phyloP scores from a whole-genome alignment of 768 basidiomycete genomes.

The Epithele typhae region DNA sequence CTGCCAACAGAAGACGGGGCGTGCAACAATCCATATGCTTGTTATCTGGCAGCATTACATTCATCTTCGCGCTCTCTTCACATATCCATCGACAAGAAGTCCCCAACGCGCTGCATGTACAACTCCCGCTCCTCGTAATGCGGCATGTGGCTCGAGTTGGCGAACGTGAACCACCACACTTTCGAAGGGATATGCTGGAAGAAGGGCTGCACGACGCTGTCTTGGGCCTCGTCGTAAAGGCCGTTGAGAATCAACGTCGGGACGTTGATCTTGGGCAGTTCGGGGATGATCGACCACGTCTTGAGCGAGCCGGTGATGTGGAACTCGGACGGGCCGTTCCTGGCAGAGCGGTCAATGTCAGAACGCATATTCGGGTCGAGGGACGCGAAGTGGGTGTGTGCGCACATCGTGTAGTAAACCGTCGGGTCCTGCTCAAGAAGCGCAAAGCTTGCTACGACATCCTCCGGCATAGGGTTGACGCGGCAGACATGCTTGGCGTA shows the following conservation, averaged over 20 bases:
- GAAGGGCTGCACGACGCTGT: conserved; percentile 23
- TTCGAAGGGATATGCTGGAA: conserved; percentile 21
- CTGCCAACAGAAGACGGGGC: no score
- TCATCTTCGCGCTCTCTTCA: no score
- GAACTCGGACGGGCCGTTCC: neutral
- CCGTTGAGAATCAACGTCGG: conserved; percentile 29
- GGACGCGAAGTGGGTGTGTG: neutral
- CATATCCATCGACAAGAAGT: conserved; percentile 14
- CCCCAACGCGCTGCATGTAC: conserved; percentile 21
- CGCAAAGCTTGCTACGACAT: conserved; percentile 30
- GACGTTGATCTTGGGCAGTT: conserved; percentile 19
- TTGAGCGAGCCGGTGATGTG: conserved; percentile 9
- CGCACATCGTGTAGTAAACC: neutral
- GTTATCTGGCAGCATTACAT: no score
- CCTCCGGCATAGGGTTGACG: conserved; percentile 40
- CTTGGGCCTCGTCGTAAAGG: conserved; percentile 25
- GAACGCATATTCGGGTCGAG: no score
- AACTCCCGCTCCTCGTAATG: conserved; percentile 26
- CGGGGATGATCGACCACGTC: conserved; percentile 25
- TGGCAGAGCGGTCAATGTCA: neutral
- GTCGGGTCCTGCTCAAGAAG: conserved; percentile 19
- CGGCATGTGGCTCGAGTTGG: conserved; percentile 27
- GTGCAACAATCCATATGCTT: no score
- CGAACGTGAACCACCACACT: conserved; percentile 29
- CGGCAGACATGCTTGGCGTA: conserved; percentile 41